Evolutionary conservation across 805 yeast genomes (phyloP).

Genomic region (Suhomyces xylopsoci): DNA sequence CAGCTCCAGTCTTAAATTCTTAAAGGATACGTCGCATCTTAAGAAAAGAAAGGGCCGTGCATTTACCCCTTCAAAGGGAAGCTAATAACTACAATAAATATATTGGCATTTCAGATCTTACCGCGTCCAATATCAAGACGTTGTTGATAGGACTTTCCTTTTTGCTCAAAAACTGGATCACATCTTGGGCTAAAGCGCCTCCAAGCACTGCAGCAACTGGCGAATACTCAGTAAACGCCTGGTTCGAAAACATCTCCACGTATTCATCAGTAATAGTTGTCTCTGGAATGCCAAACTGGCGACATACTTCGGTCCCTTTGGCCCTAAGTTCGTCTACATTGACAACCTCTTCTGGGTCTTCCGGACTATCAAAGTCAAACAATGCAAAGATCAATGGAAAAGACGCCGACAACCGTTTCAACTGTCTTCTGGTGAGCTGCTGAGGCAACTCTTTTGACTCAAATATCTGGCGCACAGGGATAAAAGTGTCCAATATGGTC

Average conservation of each 20-base stretch:
- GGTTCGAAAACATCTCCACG: slow-evolving; percentile 41
- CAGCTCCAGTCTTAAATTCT: slow-evolving; percentile 31
- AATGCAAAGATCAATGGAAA: slow-evolving; percentile 60
- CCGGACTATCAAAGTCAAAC: slow-evolving; percentile 40
- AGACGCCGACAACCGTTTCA: slow-evolving; percentile 51
- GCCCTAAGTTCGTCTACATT: slow-evolving; percentile 27
- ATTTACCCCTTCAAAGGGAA: slow-evolving; percentile 22
- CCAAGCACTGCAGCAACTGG: slow-evolving; percentile 88
- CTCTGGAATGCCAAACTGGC: slow-evolving; percentile 35
- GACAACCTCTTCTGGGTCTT: slow-evolving; percentile 20
- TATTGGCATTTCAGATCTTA: slow-evolving; percentile 71
- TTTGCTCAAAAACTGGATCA: slow-evolving; percentile 74
- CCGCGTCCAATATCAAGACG: slow-evolving; percentile 72
- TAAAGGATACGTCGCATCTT: slow-evolving; percentile 39
- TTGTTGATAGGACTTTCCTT: slow-evolving; percentile 82
- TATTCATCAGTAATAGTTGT: slow-evolving; percentile 43
- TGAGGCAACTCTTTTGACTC: slow-evolving; percentile 35
- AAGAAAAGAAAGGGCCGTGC: slow-evolving; percentile 43
- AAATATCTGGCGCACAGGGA: slow-evolving; percentile 34
- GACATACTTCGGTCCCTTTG: slow-evolving; percentile 31
- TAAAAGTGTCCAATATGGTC: slow-evolving; percentile 36
- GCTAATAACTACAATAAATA: slow-evolving; percentile 39
- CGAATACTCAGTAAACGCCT: slow-evolving; percentile 62
- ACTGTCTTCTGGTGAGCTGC: slow-evolving; percentile 42
- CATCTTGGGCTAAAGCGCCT: slow-evolving; percentile 87